Base-by-base conservation (phyloP, 2,329 filamentous ascomycete species). In the Harringtonia lauricola region DNA sequence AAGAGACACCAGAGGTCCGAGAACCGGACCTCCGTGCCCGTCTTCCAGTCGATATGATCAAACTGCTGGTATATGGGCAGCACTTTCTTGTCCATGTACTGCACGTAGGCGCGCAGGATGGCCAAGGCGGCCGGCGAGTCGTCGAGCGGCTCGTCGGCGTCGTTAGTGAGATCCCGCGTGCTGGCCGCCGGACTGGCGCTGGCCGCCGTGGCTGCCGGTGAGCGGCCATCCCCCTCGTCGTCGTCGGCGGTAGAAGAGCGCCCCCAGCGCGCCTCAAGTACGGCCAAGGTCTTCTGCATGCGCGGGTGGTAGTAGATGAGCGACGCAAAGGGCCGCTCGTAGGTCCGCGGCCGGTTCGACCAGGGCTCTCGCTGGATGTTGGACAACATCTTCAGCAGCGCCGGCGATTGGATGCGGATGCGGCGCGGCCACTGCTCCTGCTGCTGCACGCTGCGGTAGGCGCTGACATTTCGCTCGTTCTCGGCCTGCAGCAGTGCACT, bases 1-100 rank as follows among this genome's bases (percentile, higher is more conserved):
- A 51, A 51, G 10, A 51, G 45, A 18, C 43, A 51, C 49, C 49
- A 51, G 18, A 51, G 39, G 24, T 51, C 49, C 5, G 42, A 45
- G 26, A 51, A 51, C 14, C 47, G 45, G 29, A 51, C 41, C 5
- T 37, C 41, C 14, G 47, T 37, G 9, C 45, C 39, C 4, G 42
- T 45, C 17, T 29, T 19, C 17, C 36, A 36, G 30, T 49, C 42
- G 17, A 36, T 17, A 8, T 39, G 18, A 13, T 49, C 47, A 34
- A 49, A 49, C n/a, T n/a, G n/a, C n/a, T n/a, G n/a, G n/a, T n/a
- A n/a, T n/a, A n/a, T n/a, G n/a, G n/a, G n/a, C n/a, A n/a, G n/a
- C n/a, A n/a, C n/a, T n/a, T n/a, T n/a, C n/a, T n/a, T n/a, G n/a
- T n/a, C n/a, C n/a, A n/a, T n/a, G n/a, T n/a, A 44, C 2, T 39